Base-by-base conservation (phyloP, 192 early-diverging fungal species). In the Gamsiella multidivaricata region DNA sequence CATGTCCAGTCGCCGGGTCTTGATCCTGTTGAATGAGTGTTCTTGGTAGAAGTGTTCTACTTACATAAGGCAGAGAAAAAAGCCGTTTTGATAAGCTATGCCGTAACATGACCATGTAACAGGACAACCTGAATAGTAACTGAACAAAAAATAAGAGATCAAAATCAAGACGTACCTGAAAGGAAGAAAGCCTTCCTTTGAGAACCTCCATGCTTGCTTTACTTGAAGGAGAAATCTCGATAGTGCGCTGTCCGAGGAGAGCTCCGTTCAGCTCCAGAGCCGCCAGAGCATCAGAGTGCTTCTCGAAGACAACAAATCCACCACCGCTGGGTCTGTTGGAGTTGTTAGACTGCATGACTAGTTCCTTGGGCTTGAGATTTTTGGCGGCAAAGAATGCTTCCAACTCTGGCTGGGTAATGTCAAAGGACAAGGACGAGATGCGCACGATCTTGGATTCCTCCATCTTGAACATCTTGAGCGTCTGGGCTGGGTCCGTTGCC, bases 1-100 rank as follows among this genome's bases (percentile, higher is more conserved):
- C 91, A 94, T n/a, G 87, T 79, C 92, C 92, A 94, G 69, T 94
- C 92, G 11, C 90, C 90, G 5, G 91, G 88, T 29, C 86, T 83
- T 2, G 71, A 66, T 6, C 28, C 31, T 17, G n/a, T 46, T 33
- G 28, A 31, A 29, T 9, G 8, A 3, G 41, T 12, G n/a, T 60
- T 14, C 29, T 32, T 60, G 26, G 58, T 55, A 18, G 15, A 32
- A 55, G 33, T 7, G 54, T 18, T 56, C 54, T 56, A 39, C 18
- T 28, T 31, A 25, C 18, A 7, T 34, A 59, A n/a, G 28, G 37
- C 5, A 47, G 46, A 23, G 41, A 39, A 25, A 39, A 28, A 25
- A 53, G 28, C 8, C 28, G n/a, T n/a, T n/a, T n/a, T n/a, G n/a
- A n/a, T n/a, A n/a, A n/a, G n/a, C n/a, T n/a, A n/a, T n/a, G n/a